A percentile compares a stretch with the other conserved stretches of the same genome.
Evolutionary conservation across 495 filamentous ascomycete genomes (phyloP).

Genomic region (Talaromyces thailandensis): DNA sequence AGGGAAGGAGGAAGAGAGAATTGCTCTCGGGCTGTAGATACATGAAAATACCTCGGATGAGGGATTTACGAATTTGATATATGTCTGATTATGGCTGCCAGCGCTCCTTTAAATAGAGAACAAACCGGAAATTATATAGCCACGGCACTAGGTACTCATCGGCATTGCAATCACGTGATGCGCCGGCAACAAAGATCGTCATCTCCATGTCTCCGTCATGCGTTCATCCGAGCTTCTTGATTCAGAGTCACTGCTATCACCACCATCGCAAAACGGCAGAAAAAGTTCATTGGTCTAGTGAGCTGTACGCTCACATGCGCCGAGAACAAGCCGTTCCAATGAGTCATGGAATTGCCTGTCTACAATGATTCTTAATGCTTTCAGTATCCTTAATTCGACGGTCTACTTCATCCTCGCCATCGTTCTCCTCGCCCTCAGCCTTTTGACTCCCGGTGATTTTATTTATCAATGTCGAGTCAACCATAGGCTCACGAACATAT

Average conservation of each 20-base stretch:
- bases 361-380: slow-evolving; percentile 46
- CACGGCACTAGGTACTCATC: neutral
- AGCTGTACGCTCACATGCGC: slow-evolving; percentile 2
- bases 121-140: neutral
- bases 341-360: neutral
- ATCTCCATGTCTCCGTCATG: neutral
- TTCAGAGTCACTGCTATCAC: neutral
- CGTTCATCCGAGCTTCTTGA: neutral
- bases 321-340: neutral
- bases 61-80: neutral
- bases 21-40: neutral
- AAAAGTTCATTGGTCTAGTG: slow-evolving; percentile 1
- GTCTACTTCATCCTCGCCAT: slow-evolving; percentile 71
- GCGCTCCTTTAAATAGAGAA: neutral
- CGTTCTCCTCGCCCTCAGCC: slow-evolving; percentile 59
- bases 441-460: slow-evolving; percentile 75
- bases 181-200: neutral
- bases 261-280: neutral
- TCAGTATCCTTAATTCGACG: slow-evolving; percentile 73
- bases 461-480: slow-evolving; percentile 67
- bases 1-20: neutral
- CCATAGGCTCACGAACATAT: slow-evolving; percentile 65
- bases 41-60: neutral
- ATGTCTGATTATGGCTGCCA: neutral
- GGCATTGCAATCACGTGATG: neutral